A percentile compares a stretch with the other conserved stretches of the same genome.
Evolutionary conservation across 805 yeast genomes (phyloP).

Genomic region (Isabelozyma heimii): DNA sequence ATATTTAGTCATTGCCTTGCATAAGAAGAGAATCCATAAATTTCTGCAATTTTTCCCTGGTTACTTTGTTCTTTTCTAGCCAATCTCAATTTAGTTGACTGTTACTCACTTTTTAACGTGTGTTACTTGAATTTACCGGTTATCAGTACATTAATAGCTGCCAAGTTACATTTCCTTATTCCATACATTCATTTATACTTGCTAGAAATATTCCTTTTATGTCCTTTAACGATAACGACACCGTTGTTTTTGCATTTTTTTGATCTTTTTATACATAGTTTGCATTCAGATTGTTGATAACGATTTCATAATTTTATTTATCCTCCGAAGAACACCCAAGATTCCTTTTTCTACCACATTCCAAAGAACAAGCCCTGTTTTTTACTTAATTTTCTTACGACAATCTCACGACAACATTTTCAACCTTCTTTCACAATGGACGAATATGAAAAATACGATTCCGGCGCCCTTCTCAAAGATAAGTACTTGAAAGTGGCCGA

Average conservation of each 20-base stretch:
- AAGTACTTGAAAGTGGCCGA: slow-evolving; percentile 69
- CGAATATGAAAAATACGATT: slow-evolving; percentile 36
- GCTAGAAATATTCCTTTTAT: background rate
- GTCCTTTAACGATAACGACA: background rate
- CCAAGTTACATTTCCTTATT: background rate
- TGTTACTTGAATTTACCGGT: too few species aligned
- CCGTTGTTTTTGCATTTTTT: background rate
- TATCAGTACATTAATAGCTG: too few species aligned
- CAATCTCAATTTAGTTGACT: too few species aligned
- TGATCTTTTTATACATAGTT: background rate
- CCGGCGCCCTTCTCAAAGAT: slow-evolving; percentile 49
- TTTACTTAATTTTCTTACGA: background rate
- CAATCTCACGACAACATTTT: background rate
- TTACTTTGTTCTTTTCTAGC: too few species aligned
- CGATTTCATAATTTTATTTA: background rate
- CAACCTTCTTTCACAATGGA: slow-evolving; percentile 25
- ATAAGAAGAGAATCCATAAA: too few species aligned
- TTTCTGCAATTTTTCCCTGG: too few species aligned
- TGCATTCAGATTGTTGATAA: background rate
- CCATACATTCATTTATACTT: background rate
- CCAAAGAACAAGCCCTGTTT: background rate
- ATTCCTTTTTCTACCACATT: background rate
- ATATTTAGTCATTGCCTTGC: too few species aligned
- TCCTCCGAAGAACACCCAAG: background rate
- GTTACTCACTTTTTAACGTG: too few species aligned